Evolutionary conservation across 1,284 basidiomycete species (phyloP), one percentile per base, ranked within the genome.

Genomic region (Fomes fomentarius): DNA sequence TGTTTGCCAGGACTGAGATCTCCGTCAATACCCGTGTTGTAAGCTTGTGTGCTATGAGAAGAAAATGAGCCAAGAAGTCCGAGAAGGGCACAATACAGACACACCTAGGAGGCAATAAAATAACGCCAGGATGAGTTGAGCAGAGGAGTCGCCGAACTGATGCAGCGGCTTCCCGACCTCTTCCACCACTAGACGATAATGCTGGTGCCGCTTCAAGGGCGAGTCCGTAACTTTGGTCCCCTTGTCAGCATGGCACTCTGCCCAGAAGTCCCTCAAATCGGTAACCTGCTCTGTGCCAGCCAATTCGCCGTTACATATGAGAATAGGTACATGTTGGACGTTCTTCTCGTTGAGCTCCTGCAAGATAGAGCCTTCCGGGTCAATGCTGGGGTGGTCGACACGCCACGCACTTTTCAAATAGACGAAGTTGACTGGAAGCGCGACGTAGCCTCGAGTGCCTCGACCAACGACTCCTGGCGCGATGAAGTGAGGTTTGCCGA

Each of bases 301-400:
- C 3, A 62, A 22, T 25, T 63, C 61, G n/a, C 56, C 58, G 33
- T 52, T 53, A 8, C 40, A 49, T 1, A 43, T 37, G 1, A 63
- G 28, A 3, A 46, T 52, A 0, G 66, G 57, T n/a, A 67, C 60
- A 28, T 63, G 47, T 0, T 40, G 47, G 7, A 68, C 62, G 0
- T 48, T 30, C 0, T 49, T 19, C 1, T 26, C 2, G 17, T 65
- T 41, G 2, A 71, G 58, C 11, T 46, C 21, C 15, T 46, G 31
- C 24, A 57, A 47, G 2, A 45, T 40, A 4, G 11, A 11, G 10
- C 56, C 56, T 14, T 57, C 56, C 38, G 37, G 34, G 33, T 47
- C 38, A n/a, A 57, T 47, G 7, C 30, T 44, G 2, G 34, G 31
- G 24, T 33, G 24, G n/a, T 24, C 28, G 7, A 57, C 44, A 15